Conservation (phyloP, 148 eudicot genomes). For the Linanthus parryae region DNA sequence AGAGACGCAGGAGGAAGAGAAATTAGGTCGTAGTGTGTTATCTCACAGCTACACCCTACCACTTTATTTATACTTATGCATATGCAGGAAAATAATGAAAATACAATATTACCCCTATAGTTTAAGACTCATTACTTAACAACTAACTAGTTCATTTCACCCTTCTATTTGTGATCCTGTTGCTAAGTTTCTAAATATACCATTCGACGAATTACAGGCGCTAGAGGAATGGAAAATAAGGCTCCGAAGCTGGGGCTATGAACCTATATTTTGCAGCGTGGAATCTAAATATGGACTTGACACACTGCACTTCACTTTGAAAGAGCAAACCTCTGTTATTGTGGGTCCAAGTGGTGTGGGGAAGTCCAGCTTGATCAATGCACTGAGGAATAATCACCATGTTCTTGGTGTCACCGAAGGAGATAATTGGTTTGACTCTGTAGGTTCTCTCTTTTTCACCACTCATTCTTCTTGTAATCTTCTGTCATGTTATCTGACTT, state of each 20-base stretch:
- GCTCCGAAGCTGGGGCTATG: conserved; percentile 82
- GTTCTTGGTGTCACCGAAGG: conserved; percentile 28
- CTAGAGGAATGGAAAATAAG: conserved; percentile 60
- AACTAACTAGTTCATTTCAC: background rate
- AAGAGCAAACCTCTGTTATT: conserved; percentile 79
- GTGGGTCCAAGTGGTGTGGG: conserved; percentile 99
- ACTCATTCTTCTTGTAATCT: background rate
- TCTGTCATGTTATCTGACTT: too few species aligned
- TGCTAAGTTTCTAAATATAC: conserved; percentile 5
- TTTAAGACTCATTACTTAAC: too few species aligned
- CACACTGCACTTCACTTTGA: conserved; percentile 63
- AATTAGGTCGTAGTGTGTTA: too few species aligned
- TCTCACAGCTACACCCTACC: too few species aligned
- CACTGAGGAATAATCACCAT: conserved; percentile 49
- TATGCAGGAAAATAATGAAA: too few species aligned
- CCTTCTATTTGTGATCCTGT: background rate
- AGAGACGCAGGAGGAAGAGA: too few species aligned
- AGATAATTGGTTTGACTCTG: conserved; percentile 51
- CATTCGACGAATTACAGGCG: conserved; percentile 31
- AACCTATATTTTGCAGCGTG: conserved; percentile 80
- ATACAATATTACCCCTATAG: too few species aligned
- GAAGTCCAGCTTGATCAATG: conserved; percentile 89
- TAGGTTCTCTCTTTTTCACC: conserved; percentile 26
- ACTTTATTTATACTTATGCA: too few species aligned
- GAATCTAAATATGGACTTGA: conserved; percentile 66